Conservation (phyloP, 2,329 filamentous ascomycete species). For the Emmonsiellopsis sp. region DNA sequence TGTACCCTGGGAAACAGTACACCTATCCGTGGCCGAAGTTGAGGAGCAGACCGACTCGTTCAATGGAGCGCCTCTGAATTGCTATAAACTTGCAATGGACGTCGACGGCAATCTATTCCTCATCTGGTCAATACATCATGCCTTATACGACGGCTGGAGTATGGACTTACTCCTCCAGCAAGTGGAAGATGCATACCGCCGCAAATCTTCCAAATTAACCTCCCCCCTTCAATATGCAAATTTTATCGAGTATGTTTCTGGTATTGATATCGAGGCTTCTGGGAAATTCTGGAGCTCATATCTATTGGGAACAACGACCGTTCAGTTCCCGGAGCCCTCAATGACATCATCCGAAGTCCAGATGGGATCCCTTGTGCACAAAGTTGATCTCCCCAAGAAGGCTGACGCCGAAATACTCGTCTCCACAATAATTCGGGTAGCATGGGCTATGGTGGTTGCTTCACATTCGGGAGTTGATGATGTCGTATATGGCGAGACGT, state of each 20-base stretch:
- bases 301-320: slow-evolving; percentile 7
- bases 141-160: slow-evolving; percentile 44
- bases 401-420: slow-evolving; percentile 11
- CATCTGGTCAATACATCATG: slow-evolving; percentile 43
- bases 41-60: slow-evolving; percentile 17
- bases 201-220: not conserved
- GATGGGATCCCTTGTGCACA: not conserved
- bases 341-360: slow-evolving; percentile 2
- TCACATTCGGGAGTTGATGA: slow-evolving; percentile 27
- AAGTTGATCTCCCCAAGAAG: slow-evolving; percentile 1
- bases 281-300: slow-evolving; percentile 13
- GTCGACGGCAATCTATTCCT: slow-evolving; percentile 26
- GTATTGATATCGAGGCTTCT: slow-evolving; percentile 9
- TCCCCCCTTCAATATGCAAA: slow-evolving; percentile 11
- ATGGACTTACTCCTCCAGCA: slow-evolving; percentile 27
- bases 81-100: slow-evolving; percentile 27
- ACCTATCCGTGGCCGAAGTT: slow-evolving; percentile 18
- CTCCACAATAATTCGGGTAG: slow-evolving; percentile 29
- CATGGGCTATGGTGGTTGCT: slow-evolving; percentile 30
- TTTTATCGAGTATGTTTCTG: slow-evolving; percentile 18
- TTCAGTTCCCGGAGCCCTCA: slow-evolving; percentile 11
- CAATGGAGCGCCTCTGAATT: slow-evolving; percentile 25
- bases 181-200: slow-evolving; percentile 27
- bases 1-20: slow-evolving; percentile 25
- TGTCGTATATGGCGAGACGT: slow-evolving; percentile 32